Base-by-base conservation (phyloP, 805 yeast species). In the Pichia paraexigua region DNA sequence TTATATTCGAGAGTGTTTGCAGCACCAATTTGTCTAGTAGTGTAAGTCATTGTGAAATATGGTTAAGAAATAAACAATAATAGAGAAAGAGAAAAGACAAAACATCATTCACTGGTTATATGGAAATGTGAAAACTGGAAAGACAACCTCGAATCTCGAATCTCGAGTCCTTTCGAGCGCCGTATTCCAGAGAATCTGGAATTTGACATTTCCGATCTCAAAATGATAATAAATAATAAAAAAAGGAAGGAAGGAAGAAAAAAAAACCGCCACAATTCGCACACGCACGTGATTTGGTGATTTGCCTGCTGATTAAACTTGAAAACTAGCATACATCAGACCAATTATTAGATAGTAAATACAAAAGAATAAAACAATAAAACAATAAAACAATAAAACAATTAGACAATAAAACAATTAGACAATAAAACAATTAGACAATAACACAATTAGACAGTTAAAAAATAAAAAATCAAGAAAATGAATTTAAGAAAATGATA, bases 1-100 rank as follows among this genome's bases (percentile, higher is more conserved):
- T 83, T 87, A 87, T 83, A 87, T 65, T 92, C 98, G 63, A 89
- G 79, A 58, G 98, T 86, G 87, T 91, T 83, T 68, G 94, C 89
- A 60, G 97, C 95, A 66, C 96, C 99, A 65, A 91, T 75, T 75
- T 86, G 91, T 78, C 97, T 95, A 58, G 94, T 78, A 55, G 92
- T 72, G 83, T 85, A 92, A 59, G 80, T 71, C 92, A 86, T 85
- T 63, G 22, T 62, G 35, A 13, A 13, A 13, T 30, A 7, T 30
- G 17, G 35, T 30, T 30, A 30, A n/a, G 3, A 30, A 13, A 13
- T 13, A 7, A 13, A 30, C 35, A 15, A 30, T 13, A 30, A 9
- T 13, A 3, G 3, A 18, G 21, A 11, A 37, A 18, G 11, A 37
- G 20, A 35, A 17, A 4, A 5, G 10, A 11, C 35, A 30, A 13